A percentile compares a stretch with the other conserved stretches of the same genome.
Conservation (phyloP, 371 early-diverging fungal genomes). For the Lichtheimia corymbifera region DNA sequence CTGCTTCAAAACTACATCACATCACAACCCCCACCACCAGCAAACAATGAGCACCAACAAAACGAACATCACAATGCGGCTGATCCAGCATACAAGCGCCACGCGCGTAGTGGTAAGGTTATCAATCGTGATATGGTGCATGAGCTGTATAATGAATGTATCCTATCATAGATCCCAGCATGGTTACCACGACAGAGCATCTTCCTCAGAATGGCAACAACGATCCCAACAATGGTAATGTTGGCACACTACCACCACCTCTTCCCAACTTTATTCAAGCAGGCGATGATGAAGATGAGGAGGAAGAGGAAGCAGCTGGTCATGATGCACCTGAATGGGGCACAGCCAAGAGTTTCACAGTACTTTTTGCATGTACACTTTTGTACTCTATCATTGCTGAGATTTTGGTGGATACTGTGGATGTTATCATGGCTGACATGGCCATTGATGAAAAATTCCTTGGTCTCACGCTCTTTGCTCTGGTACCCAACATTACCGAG, state of each 20-base stretch:
- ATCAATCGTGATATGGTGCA: neutral
- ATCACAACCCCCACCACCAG: constrained; percentile 23
- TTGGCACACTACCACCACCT: neutral
- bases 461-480: constrained; percentile 91
- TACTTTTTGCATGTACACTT: constrained; percentile 83
- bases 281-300: constrained; percentile 60
- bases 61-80: neutral
- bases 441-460: constrained; percentile 86
- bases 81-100: constrained; percentile 1
- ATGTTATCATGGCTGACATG: constrained; percentile 63
- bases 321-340: constrained; percentile 96
- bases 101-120: neutral
- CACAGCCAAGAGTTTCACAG: constrained; percentile 74
- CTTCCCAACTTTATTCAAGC: constrained; percentile 38
- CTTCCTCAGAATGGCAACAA: neutral
- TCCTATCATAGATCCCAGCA: constrained; percentile 5
- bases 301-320: constrained; percentile 72
- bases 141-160: neutral
- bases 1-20: constrained; percentile 21
- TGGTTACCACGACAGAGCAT: neutral
- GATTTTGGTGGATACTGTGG: constrained; percentile 77
- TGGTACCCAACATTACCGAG: constrained; percentile 95
- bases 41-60: neutral
- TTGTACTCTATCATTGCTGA: constrained; percentile 89
- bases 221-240: neutral